Base-by-base conservation (phyloP, 208 protist species). In the Endotrypanum monterogeii region DNA sequence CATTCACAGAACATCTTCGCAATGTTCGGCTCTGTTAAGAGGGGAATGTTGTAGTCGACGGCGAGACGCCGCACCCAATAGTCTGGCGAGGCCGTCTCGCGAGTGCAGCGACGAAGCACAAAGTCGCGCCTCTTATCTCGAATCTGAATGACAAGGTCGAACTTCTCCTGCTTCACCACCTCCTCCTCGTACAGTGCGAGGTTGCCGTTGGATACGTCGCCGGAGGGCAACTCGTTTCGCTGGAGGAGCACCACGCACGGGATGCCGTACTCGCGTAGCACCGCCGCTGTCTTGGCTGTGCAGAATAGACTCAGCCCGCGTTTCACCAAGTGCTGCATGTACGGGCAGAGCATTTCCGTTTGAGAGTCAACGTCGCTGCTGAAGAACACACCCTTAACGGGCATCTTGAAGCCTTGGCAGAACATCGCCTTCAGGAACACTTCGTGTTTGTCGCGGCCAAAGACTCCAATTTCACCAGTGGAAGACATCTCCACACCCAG, bases 401-500 rank as follows among this genome's bases (percentile, higher is more conserved):
- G 90, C 62, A 97, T 84, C 11, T 83, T 80, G 75, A 98, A 89
- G 81, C 92, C 88, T 61, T 92, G 86, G 80, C 86, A 94, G 50
- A 94, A 71, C 84, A 98, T 88, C 46, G 92, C 94, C 82, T 98
- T 98, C 37, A 97, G 77, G 78, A 98, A 98, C 25, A 97, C 96
- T 68, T 98, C 95, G 58, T 88, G 68, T 71, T 86, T 90, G 76
- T 92, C 85, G 39, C 89, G 83, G 23, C 98, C 98, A 80, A 99
- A 99, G 62, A 98, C 98, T 23, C 96, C 98, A n/a, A 99, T 96
- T 84, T 99, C 98, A 65, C 98, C 98, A 9, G 94, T 98, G 32
- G 94, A 98, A 9, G 98, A 95, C 99, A 99, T 99, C 85, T 99
- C 99, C 8, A 99, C 99, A 57, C 98, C 98, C 9, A 99, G 85